Base-by-base conservation (phyloP, 1,139 yeast species). In the Zygosaccharomyces sapae region DNA sequence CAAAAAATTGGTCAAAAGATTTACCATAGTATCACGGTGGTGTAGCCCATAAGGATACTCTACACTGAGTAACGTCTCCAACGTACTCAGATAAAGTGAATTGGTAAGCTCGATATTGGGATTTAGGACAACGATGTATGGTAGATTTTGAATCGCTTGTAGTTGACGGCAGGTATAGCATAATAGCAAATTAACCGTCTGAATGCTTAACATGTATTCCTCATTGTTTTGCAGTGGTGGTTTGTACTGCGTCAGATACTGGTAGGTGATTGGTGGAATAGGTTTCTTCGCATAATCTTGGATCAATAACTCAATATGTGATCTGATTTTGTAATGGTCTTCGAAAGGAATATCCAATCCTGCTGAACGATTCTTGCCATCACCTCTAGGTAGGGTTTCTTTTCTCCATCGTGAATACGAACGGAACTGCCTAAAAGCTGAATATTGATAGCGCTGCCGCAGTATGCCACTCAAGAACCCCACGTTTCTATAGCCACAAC, bases 81-180 rank as follows among this genome's bases (percentile, higher is more conserved):
- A 76, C 4, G 95, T 83, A 50, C 79, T 74, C 54, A 86, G 70
- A 66, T 90, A 90, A 41, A 83, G 69, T 56, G 80, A 75, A 70
- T 88, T 87, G 18, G 86, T 83, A 57, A 80, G 81, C n/a, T 94
- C 84, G 46, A 90, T 83, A 57, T 87, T 79, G n/a, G 97, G 96
- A 62, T 90, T 90, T 51, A 90, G 69, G 41, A 88, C 85, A 43
- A 84, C 89, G 55, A 90, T 75, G 63, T 88, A 90, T 0, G 96
- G 96, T 45, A 90, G 70, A 41, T 76, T 73, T 51, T 94, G 74
- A 55, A 90, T 79, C 39, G 84, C 84, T 36, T 76, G 74, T 16
- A 89, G 66, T 51, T 96, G 61, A 36, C 67, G 65, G 16, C 77
- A 73, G 36, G 75, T 74, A 54, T 69, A 72, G 0, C 72, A 67